Evolutionary conservation across 2,329 filamentous ascomycete genomes (phyloP), one percentile per base, ranked within the genome.

Genomic region (Orbilia blumenaviensis): DNA sequence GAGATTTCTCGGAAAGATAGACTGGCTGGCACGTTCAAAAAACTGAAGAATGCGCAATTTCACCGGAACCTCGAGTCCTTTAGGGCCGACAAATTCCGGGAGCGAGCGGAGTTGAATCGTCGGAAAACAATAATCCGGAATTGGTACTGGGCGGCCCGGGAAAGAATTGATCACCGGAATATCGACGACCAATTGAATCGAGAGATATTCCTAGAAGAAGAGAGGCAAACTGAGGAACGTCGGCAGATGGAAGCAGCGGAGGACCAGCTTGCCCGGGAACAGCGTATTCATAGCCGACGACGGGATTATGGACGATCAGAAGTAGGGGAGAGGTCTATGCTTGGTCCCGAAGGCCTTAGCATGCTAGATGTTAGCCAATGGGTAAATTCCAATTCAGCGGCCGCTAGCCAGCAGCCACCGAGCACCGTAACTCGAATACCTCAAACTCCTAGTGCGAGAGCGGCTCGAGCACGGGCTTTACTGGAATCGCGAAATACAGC

Each of bases 341-440:
- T 64, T 16, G 71, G 63, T 1, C 63, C 63, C 9, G 71, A 75
- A 50, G 71, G 71, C 14, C 63, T 68, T 21, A 75, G 71, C 32
- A 75, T 75, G 63, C 18, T 63, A 32, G 71, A 75, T 18, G 71
- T 75, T 48, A 68, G 71, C 34, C 63, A 75, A 58, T 75, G 71
- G 71, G 67, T 75, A 68, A 68, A 75, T 46, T 75, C 63, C 27
- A 75, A 75, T 52, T 75, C 71, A 6, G 23, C 64, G 34, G 18
- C 54, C 14, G 63, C 36, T 25, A 50, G 56, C 18, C 41, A 54
- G 14, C 36, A 34, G 5, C 29, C 38, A 29, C 54, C 71, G 1
- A 52, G 23, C 12, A 60, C 16, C 12, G 9, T 68, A 21, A 48
- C 63, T 32, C 71, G 71, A 25, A 60, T 68, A 16, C 71, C 71